Percentiles rank a stretch among this genome's conserved stretches.
These are phyloP conservation scores for Strigomonas culicis DNA, from an alignment of 208 protist genomes.

Conservation along the genomic window DNA sequence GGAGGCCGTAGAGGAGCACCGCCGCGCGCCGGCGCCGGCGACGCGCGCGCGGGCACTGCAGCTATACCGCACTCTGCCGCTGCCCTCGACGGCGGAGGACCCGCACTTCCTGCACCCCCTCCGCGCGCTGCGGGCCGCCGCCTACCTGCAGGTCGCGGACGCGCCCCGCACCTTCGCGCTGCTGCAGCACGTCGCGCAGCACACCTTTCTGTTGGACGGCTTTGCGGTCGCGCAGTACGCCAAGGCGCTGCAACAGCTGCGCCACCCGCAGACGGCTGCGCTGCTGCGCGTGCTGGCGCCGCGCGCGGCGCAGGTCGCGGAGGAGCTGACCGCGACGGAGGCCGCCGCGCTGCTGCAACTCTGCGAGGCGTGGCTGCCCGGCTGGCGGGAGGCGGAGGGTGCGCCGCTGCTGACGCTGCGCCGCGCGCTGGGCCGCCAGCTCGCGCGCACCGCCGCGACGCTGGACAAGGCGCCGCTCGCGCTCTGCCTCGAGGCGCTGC, in stretches of 20 bases:
- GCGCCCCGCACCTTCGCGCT: conserved; percentile 54
- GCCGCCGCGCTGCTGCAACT: conserved; percentile 16
- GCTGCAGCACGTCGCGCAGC: conserved; percentile 69
- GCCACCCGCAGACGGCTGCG: conserved; percentile 53
- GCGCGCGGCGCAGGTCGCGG: conserved; percentile 43
- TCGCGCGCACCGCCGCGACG: neutral
- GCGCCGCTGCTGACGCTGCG: conserved; percentile 1
- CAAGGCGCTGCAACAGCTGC: conserved; percentile 31
- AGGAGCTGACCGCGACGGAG: conserved; percentile 13
- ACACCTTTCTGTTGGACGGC: conserved; percentile 71
- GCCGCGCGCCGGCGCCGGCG: conserved; percentile 41
- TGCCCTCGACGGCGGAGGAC: conserved; percentile 69
- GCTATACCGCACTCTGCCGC: conserved; percentile 58
- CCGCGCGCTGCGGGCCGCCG: conserved; percentile 46
- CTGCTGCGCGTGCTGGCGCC: conserved; percentile 54
- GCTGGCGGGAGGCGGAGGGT: neutral
- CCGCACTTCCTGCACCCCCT: conserved; percentile 49
- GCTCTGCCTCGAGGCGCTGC: neutral
- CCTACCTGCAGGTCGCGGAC: conserved; percentile 50
- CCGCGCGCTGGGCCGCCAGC: conserved; percentile 7
- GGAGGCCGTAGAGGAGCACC: conserved; percentile 31
- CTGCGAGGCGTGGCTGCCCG: conserved; percentile 16
- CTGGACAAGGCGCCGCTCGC: conserved; percentile 1
- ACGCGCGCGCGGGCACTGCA: conserved; percentile 33
- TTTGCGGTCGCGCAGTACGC: conserved; percentile 39